These are phyloP conservation scores for Rhododendron ovatum DNA, from an alignment of 148 eudicot genomes.

Conservation along the genomic window DNA sequence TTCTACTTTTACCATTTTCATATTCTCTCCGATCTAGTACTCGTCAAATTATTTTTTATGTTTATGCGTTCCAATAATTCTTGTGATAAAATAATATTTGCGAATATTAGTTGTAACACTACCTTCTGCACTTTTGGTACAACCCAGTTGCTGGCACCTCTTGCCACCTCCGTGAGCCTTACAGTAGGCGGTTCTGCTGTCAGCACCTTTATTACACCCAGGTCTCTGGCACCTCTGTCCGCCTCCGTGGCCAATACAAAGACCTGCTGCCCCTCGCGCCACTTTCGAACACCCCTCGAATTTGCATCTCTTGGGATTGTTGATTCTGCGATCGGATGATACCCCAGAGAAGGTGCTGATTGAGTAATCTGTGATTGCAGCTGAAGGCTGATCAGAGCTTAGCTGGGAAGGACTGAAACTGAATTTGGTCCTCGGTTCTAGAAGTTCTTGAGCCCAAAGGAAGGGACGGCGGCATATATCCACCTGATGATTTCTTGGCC, in stretches of 20 bases:
- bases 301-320: slow-evolving; percentile 54
- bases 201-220: slow-evolving; percentile 86
- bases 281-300: slow-evolving; percentile 73
- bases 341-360: slow-evolving; percentile 32
- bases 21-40: too few species aligned
- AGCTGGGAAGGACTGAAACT: slow-evolving; percentile 35
- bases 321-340: slow-evolving; percentile 40
- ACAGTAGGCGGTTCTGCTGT: slow-evolving; percentile 84
- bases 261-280: slow-evolving; percentile 86
- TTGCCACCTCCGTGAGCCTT: slow-evolving; percentile 97
- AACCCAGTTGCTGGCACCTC: slow-evolving; percentile 72
- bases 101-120: too few species aligned
- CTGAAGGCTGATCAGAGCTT: slow-evolving; percentile 56
- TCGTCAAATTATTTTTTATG: too few species aligned
- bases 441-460: slow-evolving; percentile 41
- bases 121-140: too few species aligned
- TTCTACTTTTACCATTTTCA: too few species aligned
- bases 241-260: slow-evolving; percentile 92
- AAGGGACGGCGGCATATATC: slow-evolving; percentile 72
- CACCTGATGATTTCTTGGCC: slow-evolving; percentile 74
- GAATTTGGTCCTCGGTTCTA: slow-evolving; percentile 25
- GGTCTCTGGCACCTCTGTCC: slow-evolving; percentile 93
- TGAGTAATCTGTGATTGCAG: slow-evolving; percentile 41
- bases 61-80: too few species aligned
- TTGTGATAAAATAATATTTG: too few species aligned